A percentile compares a stretch with the other conserved stretches of the same genome.
These are phyloP conservation scores for Xylariaceae sp. DNA, from an alignment of 2,329 filamentous ascomycete species.

Conservation along the genomic window DNA sequence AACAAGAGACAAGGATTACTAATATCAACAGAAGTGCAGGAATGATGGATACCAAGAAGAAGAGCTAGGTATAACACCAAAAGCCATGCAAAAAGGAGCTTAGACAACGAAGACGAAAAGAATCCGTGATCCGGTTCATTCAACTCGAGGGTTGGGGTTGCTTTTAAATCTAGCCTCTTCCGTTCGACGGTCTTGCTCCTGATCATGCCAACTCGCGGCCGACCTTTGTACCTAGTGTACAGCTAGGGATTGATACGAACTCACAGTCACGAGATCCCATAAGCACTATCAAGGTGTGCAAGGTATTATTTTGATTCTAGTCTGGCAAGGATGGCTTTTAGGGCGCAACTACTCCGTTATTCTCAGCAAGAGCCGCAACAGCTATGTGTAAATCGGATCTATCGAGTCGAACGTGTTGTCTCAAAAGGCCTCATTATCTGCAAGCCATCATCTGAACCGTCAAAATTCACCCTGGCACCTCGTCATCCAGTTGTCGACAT, in stretches of 20 bases:
- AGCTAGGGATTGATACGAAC: background rate
- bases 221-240: background rate
- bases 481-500: constrained; percentile 10
- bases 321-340: constrained; percentile 4
- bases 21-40: no score
- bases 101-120: no score
- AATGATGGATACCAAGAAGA: no score
- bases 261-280: background rate
- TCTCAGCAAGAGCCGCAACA: constrained; percentile 2
- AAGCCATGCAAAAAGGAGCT: no score
- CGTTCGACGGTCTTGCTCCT: no score
- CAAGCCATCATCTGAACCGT: constrained; percentile 6
- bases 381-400: background rate
- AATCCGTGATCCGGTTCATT: no score
- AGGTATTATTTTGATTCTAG: background rate
- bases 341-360: constrained; percentile 14
- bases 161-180: no score
- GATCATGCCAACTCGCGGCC: no score
- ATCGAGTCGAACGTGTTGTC: constrained; percentile 3
- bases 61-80: no score
- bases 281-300: background rate
- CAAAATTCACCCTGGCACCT: constrained; percentile 8
- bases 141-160: no score
- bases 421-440: constrained; percentile 12
- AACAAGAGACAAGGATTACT: no score